A percentile compares a stretch with the other conserved stretches of the same genome.
phyloP scores from a whole-genome alignment of 441 rosid genomes.

The Mallotus repandus region DNA sequence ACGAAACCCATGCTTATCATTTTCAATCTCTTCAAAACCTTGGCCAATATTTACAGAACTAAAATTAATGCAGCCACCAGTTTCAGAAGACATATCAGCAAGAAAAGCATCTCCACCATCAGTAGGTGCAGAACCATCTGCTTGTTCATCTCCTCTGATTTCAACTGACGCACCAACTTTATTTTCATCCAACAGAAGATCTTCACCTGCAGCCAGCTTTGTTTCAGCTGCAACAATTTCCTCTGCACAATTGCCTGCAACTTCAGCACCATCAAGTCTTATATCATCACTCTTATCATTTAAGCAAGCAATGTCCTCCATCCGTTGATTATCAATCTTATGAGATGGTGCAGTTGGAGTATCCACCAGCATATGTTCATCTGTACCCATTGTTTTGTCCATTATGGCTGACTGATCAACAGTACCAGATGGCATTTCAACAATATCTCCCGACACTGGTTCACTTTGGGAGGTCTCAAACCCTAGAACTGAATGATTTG shows the following conservation, averaged over 20 bases:
- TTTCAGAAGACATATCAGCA: slow-evolving; percentile 35
- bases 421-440: slow-evolving; percentile 30
- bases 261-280: slow-evolving; percentile 34
- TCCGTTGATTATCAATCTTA: slow-evolving; percentile 32
- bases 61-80: slow-evolving; percentile 30
- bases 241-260: slow-evolving; percentile 33
- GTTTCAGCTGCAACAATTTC: slow-evolving; percentile 35
- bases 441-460: slow-evolving; percentile 24
- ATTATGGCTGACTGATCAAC: background rate
- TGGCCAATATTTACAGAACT: slow-evolving; percentile 37
- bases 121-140: slow-evolving; percentile 31
- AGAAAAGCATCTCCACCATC: slow-evolving; percentile 28
- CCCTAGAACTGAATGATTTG: slow-evolving; percentile 30
- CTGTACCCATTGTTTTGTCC: slow-evolving; percentile 29
- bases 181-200: slow-evolving; percentile 41
- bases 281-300: slow-evolving; percentile 36
- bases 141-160: slow-evolving; percentile 28
- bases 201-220: slow-evolving; percentile 42
- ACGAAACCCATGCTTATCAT: slow-evolving; percentile 21
- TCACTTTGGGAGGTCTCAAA: slow-evolving; percentile 28
- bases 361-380: slow-evolving; percentile 35
- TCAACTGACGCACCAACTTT: slow-evolving; percentile 41
- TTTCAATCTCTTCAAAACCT: slow-evolving; percentile 35
- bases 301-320: slow-evolving; percentile 30
- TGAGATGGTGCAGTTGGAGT: slow-evolving; percentile 31